A percentile compares a stretch with the other conserved stretches of the same genome.
Conservation (phyloP, 306 rosid species). For the Quercus engelmannii region DNA sequence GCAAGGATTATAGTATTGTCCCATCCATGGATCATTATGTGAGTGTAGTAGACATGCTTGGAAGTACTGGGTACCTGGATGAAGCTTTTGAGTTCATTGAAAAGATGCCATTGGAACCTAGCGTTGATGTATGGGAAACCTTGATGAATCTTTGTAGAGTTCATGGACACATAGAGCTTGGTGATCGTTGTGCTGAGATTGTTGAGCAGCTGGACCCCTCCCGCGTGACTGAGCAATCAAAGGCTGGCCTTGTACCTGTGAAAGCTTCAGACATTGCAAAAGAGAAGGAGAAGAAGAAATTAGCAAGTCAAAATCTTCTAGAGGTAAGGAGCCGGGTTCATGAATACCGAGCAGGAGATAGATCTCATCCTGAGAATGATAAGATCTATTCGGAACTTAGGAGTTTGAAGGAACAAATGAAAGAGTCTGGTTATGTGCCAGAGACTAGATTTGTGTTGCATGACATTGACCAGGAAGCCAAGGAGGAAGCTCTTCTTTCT, state of each 20-base stretch:
- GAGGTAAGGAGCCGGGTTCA: constrained; percentile 74
- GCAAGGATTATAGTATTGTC: too few species aligned
- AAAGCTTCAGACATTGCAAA: constrained; percentile 49
- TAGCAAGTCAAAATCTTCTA: constrained; percentile 49
- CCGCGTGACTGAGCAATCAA: constrained; percentile 55
- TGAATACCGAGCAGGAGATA: constrained; percentile 73
- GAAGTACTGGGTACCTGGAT: constrained; percentile 62
- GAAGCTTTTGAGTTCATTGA: constrained; percentile 71
- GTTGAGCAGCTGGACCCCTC: constrained; percentile 62
- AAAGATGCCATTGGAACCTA: background rate
- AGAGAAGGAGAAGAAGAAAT: constrained; percentile 58
- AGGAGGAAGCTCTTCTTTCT: constrained; percentile 74
- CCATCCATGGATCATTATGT: constrained; percentile 3
- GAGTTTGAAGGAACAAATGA: constrained; percentile 71
- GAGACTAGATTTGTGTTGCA: constrained; percentile 31
- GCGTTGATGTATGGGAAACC: constrained; percentile 58
- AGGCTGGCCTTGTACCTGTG: constrained; percentile 65
- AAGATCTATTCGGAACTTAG: constrained; percentile 59
- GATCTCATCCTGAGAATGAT: constrained; percentile 23
- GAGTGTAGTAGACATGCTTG: constrained; percentile 72
- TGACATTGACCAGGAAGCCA: constrained; percentile 83
- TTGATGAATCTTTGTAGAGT: constrained; percentile 73
- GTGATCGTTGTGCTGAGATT: constrained; percentile 70
- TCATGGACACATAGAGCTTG: constrained; percentile 68
- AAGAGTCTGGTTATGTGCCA: constrained; percentile 70